These are phyloP conservation scores for Diaporthe humulicola DNA, from an alignment of 2,329 filamentous ascomycete genomes.

Conservation along the genomic window DNA sequence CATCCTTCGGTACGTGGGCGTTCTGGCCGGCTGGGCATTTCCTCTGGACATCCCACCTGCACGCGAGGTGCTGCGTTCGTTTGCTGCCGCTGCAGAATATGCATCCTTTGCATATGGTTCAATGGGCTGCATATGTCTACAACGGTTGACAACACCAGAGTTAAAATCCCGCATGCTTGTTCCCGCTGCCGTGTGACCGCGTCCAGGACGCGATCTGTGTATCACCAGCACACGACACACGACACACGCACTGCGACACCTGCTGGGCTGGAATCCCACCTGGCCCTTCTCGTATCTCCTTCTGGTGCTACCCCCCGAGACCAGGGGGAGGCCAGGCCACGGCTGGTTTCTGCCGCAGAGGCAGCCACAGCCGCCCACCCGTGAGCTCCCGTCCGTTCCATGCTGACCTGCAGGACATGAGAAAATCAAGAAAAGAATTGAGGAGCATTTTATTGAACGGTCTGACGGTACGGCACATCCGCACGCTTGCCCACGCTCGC, in stretches of 20 bases:
- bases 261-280: conserved; percentile 17
- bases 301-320: conserved; percentile 17
- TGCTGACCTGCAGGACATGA: neutral
- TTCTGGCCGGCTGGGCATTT: neutral
- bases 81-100: no score
- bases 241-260: conserved; percentile 10
- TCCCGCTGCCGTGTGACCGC: conserved; percentile 21
- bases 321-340: neutral
- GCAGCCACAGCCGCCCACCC: conserved; percentile 8
- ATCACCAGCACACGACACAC: neutral
- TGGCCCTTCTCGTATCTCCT: conserved; percentile 3
- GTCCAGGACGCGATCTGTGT: neutral
- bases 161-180: neutral
- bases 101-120: neutral
- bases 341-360: neutral
- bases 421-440: neutral
- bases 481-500: neutral
- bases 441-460: neutral
- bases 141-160: neutral
- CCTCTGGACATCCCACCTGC: neutral
- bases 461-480: no score
- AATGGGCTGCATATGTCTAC: neutral
- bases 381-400: neutral
- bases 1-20: neutral
- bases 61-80: neutral